Conservation (phyloP, 1,139 yeast genomes). For the Lodderomyces metapsilosis region DNA sequence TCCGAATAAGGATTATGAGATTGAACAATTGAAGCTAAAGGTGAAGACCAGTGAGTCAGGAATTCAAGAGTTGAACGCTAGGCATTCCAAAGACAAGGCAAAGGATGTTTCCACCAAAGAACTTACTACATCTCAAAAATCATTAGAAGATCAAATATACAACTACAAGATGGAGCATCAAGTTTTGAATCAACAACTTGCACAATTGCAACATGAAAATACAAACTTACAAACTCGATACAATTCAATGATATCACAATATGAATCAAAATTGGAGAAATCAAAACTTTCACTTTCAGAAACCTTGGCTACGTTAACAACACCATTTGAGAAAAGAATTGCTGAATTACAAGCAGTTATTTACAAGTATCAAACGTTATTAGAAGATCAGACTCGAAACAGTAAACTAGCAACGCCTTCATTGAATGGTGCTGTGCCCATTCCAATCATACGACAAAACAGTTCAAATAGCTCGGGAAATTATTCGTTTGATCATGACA, state of each 20-base stretch:
- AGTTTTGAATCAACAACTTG: constrained; percentile 19
- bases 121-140: neutral
- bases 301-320: constrained; percentile 20
- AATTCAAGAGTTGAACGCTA: neutral
- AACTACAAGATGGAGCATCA: constrained; percentile 21
- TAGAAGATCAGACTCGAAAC: constrained; percentile 37
- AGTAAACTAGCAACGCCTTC: constrained; percentile 35
- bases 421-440: constrained; percentile 35
- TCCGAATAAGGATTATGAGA: constrained; percentile 26
- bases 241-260: constrained; percentile 18
- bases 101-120: no score
- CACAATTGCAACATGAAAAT: constrained; percentile 18
- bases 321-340: constrained; percentile 30
- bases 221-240: constrained; percentile 16
- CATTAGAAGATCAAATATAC: constrained; percentile 21
- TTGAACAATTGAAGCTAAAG: constrained; percentile 19
- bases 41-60: constrained; percentile 14
- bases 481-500: constrained; percentile 7
- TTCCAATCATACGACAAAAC: constrained; percentile 32
- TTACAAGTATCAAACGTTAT: constrained; percentile 32
- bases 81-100: neutral
- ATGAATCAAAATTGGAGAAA: constrained; percentile 24
- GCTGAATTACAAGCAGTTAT: constrained; percentile 32
- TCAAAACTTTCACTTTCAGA: constrained; percentile 29
- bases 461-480: constrained; percentile 2